phyloP scores from a whole-genome alignment of 1,284 basidiomycete species.

The Rhodotorula glutinis region DNA sequence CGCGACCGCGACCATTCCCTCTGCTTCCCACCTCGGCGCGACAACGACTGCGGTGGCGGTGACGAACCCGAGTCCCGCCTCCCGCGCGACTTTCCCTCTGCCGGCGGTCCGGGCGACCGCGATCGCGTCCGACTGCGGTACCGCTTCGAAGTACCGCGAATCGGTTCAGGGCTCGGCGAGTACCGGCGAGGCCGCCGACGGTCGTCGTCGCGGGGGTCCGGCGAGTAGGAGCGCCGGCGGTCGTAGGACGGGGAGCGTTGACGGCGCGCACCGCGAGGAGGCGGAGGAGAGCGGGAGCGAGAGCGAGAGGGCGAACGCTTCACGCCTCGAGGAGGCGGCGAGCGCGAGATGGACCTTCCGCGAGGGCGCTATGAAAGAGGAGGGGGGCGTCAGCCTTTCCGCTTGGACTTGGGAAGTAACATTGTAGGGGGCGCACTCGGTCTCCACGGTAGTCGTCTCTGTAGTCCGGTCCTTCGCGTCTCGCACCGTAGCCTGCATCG shows the following conservation, averaged over 20 bases:
- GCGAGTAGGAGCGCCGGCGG: neutral
- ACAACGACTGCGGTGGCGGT: constrained; percentile 1
- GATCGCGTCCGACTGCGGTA: constrained; percentile 4
- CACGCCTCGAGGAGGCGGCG: neutral
- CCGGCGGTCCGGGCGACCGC: neutral
- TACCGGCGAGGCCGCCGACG: neutral
- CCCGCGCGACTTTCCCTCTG: neutral
- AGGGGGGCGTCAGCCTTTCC: neutral
- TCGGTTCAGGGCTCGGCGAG: neutral
- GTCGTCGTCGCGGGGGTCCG: neutral
- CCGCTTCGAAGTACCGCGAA: neutral
- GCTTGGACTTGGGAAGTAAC: neutral
- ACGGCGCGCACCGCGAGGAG: neutral
- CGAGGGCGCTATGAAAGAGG: neutral
- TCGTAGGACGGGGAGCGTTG: neutral
- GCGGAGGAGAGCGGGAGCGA: neutral
- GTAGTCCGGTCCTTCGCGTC: neutral
- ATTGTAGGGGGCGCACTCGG: neutral
- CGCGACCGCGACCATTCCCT: neutral
- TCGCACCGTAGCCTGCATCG: constrained; percentile 8
- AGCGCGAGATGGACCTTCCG: constrained; percentile 12
- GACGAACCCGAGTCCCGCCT: constrained; percentile 8
- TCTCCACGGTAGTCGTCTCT: constrained; percentile 1
- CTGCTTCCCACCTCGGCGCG: neutral
- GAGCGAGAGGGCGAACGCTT: neutral